Base-by-base conservation (phyloP, 139 green algal species). In the Chlamydomonas sp. region DNA sequence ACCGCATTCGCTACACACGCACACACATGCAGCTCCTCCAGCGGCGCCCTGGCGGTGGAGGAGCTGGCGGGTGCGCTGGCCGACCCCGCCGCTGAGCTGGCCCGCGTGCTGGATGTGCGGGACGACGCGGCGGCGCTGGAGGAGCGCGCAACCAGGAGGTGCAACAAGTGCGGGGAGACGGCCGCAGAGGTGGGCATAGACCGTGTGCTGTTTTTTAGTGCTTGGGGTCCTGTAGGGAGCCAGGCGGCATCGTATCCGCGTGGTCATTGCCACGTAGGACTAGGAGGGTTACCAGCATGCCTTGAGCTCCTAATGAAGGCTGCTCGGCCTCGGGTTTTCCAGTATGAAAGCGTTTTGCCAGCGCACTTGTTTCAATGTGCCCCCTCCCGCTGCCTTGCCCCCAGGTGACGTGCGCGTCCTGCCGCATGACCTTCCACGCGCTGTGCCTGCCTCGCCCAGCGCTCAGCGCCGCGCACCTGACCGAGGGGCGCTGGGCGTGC, bases 391-490 rank as follows among this genome's bases (percentile, higher is more conserved):
- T 18, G 49, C 58, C 49, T 18, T 12, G 7, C 6, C 49, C 73
- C 60, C 85, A 90, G 86, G 18, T 90, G n/a, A 16, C 10, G n/a
- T 90, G 86, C 73, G 89, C 81, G 75, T 71, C 61, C 82, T 92
- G 90, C 82, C 69, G 92, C 76, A 86, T 92, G 7, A 78, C 81
- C 60, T 87, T 93, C 81, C 94, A 97, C 87, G 79, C 93, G 18
- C 73, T 97, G n/a, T 97, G 94, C 89, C 91, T 96, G 78, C 67
- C 69, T 10, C 89, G 86, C 14, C 90, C 94, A 10, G 88, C 83
- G 0, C 85, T 96, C 18, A 87, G 77, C 49, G 72, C 74, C 2
- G 81, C 78, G 0, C 76, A 92, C 77, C 78, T 94, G 84, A 87
- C n/a, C n/a, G n/a, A n/a, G n/a, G n/a, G n/a, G n/a, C 16, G 1